phyloP scores from a whole-genome alignment of 164 flowering plant species.

The Vitis amurensis region DNA sequence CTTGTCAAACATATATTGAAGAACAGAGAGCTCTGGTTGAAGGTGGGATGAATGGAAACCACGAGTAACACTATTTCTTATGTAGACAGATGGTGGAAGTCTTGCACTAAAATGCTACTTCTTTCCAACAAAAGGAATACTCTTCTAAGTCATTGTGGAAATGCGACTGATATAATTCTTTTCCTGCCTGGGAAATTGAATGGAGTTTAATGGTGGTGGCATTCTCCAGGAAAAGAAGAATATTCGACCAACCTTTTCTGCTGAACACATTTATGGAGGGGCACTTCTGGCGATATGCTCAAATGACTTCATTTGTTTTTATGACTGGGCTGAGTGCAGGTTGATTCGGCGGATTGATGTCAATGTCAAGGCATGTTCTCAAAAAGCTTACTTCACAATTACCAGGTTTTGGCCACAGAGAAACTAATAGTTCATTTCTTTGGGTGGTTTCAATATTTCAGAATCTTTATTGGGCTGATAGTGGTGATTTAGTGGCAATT shows the following conservation, averaged over 20 bases:
- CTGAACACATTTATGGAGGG: constrained; percentile 92
- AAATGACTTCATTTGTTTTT: constrained; percentile 95
- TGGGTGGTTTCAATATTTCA: constrained; percentile 24
- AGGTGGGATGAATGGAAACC: no score
- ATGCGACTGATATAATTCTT: neutral
- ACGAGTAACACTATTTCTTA: no score
- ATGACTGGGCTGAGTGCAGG: constrained; percentile 98
- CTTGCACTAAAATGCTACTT: no score
- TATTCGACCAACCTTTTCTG: constrained; percentile 90
- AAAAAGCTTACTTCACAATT: neutral
- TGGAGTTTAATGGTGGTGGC: constrained; percentile 11
- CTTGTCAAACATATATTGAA: no score
- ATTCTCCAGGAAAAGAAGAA: constrained; percentile 86
- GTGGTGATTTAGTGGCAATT: constrained; percentile 94
- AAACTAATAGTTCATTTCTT: no score
- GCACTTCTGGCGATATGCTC: constrained; percentile 89
- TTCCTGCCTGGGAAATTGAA: neutral
- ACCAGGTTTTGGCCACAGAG: neutral
- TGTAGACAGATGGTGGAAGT: no score
- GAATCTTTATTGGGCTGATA: constrained; percentile 99
- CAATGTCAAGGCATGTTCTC: constrained; percentile 70
- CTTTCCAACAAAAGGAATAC: no score
- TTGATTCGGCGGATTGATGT: constrained; percentile 91
- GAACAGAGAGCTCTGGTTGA: no score
- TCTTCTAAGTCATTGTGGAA: neutral